Evolutionary conservation across 2,329 filamentous ascomycete genomes (phyloP), one percentile per base, ranked within the genome.

Genomic region (Hypoxylon sp.): DNA sequence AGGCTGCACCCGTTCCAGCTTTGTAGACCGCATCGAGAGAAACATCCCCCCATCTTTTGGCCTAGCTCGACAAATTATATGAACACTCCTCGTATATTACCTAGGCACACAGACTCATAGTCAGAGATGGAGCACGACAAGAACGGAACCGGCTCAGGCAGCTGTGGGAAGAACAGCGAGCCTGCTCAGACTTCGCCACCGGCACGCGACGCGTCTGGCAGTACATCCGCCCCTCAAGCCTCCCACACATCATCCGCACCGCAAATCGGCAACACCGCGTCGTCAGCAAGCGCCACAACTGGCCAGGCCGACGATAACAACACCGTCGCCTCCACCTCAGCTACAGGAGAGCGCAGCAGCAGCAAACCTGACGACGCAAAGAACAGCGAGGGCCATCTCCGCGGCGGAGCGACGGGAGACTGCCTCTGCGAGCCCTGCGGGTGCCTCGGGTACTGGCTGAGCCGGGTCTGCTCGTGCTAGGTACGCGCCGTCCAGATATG

Each of bases 321-420:
- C n/a, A n/a, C n/a, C n/a, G n/a, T n/a, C n/a, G n/a, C n/a, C n/a
- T n/a, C n/a, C n/a, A n/a, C n/a, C n/a, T n/a, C n/a, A n/a, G n/a
- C n/a, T n/a, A n/a, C n/a, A n/a, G n/a, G n/a, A n/a, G n/a, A n/a
- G n/a, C n/a, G n/a, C n/a, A n/a, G n/a, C n/a, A n/a, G n/a, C n/a
- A n/a, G n/a, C n/a, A n/a, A n/a, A n/a, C n/a, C n/a, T n/a, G n/a
- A n/a, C n/a, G n/a, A n/a, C n/a, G n/a, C n/a, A n/a, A n/a, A n/a
- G n/a, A n/a, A n/a, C n/a, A n/a, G n/a, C n/a, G n/a, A n/a, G n/a
- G n/a, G n/a, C n/a, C n/a, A n/a, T n/a, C 8, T 54, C 17, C 50
- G 50, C 42, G 52, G 52, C 11, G 47, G 56, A 4, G 50, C 47
- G 1, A 48, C 41, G 2, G 56, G 56, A 1, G 27, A 55, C 37